Evolutionary conservation across 176 grass and related monocot genomes (phyloP).

Genomic region (Olyra latifolia): DNA sequence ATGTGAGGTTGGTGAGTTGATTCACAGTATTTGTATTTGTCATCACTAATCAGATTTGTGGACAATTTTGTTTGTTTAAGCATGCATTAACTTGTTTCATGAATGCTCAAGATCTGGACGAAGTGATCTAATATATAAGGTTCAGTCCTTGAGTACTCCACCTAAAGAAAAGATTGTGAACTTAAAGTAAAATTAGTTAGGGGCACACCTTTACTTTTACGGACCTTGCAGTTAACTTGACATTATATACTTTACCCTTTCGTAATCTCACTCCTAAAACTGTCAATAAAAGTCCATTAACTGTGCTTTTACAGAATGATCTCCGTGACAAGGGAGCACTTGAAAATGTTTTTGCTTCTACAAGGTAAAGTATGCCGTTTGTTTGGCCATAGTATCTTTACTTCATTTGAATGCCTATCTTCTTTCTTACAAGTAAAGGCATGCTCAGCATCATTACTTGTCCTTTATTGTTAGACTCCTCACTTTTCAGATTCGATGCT

Average conservation of each 20-base stretch:
- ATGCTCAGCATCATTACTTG: slow-evolving; percentile 12
- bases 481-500: slow-evolving; percentile 70
- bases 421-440: slow-evolving; percentile 12
- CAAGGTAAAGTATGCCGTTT: slow-evolving; percentile 43
- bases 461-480: slow-evolving; percentile 34
- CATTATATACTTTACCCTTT: neutral
- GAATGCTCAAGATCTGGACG: neutral
- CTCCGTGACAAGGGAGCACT: slow-evolving; percentile 71
- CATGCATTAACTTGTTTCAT: neutral
- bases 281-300: neutral
- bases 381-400: neutral
- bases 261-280: neutral
- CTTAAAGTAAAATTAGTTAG: neutral
- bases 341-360: slow-evolving; percentile 67
- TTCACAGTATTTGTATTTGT: neutral
- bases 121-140: neutral
- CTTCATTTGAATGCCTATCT: slow-evolving; percentile 18
- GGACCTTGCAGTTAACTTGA: neutral
- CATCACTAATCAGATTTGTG: neutral
- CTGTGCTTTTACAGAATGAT: slow-evolving; percentile 62
- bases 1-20: neutral
- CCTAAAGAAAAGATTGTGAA: neutral
- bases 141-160: neutral
- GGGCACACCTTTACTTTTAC: neutral
- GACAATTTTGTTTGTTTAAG: neutral